Evolutionary conservation across 805 yeast genomes (phyloP).

Genomic region (Candida krabiensis): DNA sequence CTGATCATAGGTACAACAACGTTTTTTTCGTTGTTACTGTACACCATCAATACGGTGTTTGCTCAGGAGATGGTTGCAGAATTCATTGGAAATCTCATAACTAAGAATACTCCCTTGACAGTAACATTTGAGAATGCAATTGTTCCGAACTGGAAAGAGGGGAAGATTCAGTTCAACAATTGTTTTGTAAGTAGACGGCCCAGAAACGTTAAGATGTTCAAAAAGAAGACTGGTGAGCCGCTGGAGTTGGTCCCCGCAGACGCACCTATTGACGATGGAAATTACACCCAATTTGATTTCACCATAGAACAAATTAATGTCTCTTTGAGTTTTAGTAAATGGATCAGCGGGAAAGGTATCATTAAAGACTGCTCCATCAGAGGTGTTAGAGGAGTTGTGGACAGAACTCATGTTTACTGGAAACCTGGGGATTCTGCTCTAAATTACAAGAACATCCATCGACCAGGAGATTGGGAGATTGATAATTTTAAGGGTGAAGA

Average conservation of each 20-base stretch:
- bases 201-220: slow-evolving; percentile 34
- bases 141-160: slow-evolving; percentile 91
- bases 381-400: slow-evolving; percentile 91
- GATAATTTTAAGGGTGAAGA: slow-evolving; percentile 83
- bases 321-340: slow-evolving; percentile 76
- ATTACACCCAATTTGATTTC: slow-evolving; percentile 92
- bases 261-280: slow-evolving; percentile 74
- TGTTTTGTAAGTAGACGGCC: slow-evolving; percentile 89
- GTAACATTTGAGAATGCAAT: slow-evolving; percentile 93
- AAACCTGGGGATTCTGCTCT: slow-evolving; percentile 79
- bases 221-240: slow-evolving; percentile 18
- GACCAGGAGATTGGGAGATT: slow-evolving; percentile 92
- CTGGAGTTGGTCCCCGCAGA: slow-evolving; percentile 22
- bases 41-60: slow-evolving; percentile 77
- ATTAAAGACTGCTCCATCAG: slow-evolving; percentile 74
- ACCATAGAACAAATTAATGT: slow-evolving; percentile 84
- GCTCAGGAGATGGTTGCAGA: slow-evolving; percentile 88
- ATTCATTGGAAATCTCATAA: slow-evolving; percentile 76
- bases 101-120: slow-evolving; percentile 76
- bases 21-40: slow-evolving; percentile 76
- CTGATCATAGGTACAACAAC: slow-evolving; percentile 89
- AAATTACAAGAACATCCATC: slow-evolving; percentile 67
- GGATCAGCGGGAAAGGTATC: slow-evolving; percentile 90
- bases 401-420: slow-evolving; percentile 86
- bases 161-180: slow-evolving; percentile 78